These are phyloP conservation scores for Oehlia diaphana DNA, from an alignment of 192 early-diverging fungal species.

Conservation along the genomic window DNA sequence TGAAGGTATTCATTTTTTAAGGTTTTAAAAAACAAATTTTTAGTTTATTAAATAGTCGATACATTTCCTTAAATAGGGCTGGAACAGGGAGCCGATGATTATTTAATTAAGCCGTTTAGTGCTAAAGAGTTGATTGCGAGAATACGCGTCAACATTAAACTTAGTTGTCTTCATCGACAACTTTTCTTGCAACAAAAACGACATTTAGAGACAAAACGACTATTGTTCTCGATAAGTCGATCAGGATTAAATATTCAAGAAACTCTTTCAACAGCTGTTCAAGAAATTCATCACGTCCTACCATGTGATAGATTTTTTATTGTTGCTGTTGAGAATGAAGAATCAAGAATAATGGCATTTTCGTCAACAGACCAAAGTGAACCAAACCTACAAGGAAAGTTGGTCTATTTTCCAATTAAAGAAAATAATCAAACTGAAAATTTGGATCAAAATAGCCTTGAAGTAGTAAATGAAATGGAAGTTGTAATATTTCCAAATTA, in stretches of 20 bases:
- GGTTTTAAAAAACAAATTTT: slow-evolving; percentile 32
- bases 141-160: slow-evolving; percentile 52
- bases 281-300: slow-evolving; percentile 38
- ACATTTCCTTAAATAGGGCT: slow-evolving; percentile 28
- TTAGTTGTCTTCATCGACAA: slow-evolving; percentile 44
- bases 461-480: background rate
- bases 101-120: slow-evolving; percentile 51
- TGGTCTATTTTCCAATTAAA: background rate
- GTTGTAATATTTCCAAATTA: background rate
- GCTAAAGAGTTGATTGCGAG: slow-evolving; percentile 56
- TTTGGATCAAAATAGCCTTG: background rate
- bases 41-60: background rate
- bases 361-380: background rate
- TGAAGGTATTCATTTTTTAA: slow-evolving; percentile 37
- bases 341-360: background rate
- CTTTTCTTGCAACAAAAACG: slow-evolving; percentile 41
- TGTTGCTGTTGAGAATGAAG: background rate
- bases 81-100: slow-evolving; percentile 62
- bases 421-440: too few relatives aligned
- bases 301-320: slow-evolving; percentile 42
- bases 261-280: slow-evolving; percentile 36
- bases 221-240: slow-evolving; percentile 44
- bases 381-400: background rate
- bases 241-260: slow-evolving; percentile 37
- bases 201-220: slow-evolving; percentile 40